Evolutionary conservation across 208 protist species (phyloP), one percentile per base, ranked within the genome.

Genomic region (Trichomonas vaginalis): DNA sequence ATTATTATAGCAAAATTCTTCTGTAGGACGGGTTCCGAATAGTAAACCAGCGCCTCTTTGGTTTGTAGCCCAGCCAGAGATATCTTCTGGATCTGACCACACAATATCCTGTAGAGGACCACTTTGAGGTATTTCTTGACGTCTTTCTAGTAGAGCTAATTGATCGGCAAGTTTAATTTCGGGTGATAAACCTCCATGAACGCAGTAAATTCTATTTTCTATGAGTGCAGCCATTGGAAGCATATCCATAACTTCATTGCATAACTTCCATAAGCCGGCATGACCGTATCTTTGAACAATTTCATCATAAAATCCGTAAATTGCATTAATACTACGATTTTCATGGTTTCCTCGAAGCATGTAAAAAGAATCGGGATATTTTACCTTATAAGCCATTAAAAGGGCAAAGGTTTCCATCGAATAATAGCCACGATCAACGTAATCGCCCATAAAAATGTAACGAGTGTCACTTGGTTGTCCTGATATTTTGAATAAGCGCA

Each of bases 231-330:
- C 98, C 8, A 99, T 97, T 15, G 98, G 98, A 27, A 99, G 97
- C 96, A 99, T 99, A 97, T 99, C 99, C 96, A 99, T 99, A 27
- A 99, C 98, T 96, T 99, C 99, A 0, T 99, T 99, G 97, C 99
- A 99, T 86, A 98, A 98, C 95, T 97, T 97, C 99, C 99, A 95
- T 45, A 96, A n/a, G 99, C 99, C 95, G 98, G 97, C 90, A 99
- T 97, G 96, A 83, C 96, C 96, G 80, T 97, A 97, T 87, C 96
- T 96, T 47, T 96, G 86, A 70, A 97, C 51, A 95, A 96, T 96
- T 82, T 99, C 99, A 95, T 99, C 99, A 97, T 99, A 99, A 97
- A 99, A 99, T 47, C 99, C 99, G 97, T 99, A 99, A 37, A 99
- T 98, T 96, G 98, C 95, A 39, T 96, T 97, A 27, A 97, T 99